Percentiles rank a stretch among this genome's conserved stretches.
Conservation (phyloP, 1,139 yeast species). For the Wickerhamomyces sp. region DNA sequence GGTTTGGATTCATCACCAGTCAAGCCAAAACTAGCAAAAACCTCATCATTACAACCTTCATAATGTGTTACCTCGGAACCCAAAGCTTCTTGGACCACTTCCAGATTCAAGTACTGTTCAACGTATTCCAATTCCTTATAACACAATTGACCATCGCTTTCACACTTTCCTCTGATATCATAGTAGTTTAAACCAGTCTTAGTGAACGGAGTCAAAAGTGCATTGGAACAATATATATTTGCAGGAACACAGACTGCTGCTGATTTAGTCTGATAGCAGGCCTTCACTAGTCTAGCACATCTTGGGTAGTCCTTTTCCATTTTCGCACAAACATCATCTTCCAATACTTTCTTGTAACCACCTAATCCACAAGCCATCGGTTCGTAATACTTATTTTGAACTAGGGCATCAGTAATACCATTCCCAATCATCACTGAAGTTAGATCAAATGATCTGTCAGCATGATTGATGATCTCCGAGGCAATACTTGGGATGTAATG, state of each 20-base stretch:
- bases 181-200: constrained; percentile 63
- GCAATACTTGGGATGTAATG: constrained; percentile 83
- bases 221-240: constrained; percentile 31
- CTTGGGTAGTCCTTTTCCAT: constrained; percentile 52
- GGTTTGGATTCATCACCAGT: constrained; percentile 65
- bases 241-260: constrained; percentile 54
- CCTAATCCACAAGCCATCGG: constrained; percentile 87
- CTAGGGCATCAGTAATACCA: constrained; percentile 73
- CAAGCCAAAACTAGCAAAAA: constrained; percentile 48
- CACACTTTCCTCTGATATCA: constrained; percentile 62
- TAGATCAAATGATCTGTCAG: constrained; percentile 63
- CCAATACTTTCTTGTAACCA: constrained; percentile 63
- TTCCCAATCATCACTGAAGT: constrained; percentile 75
- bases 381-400: constrained; percentile 63
- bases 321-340: constrained; percentile 54
- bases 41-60: constrained; percentile 52
- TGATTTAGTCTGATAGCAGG: constrained; percentile 48
- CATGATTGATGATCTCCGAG: constrained; percentile 59
- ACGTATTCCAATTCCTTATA: constrained; percentile 53
- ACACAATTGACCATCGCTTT: constrained; percentile 45
- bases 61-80: constrained; percentile 56
- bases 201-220: constrained; percentile 40
- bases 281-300: constrained; percentile 45
- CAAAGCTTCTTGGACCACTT: constrained; percentile 53
- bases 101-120: constrained; percentile 54